phyloP scores from a whole-genome alignment of 345 rosid species.

The Chamaenerion angustifolium region DNA sequence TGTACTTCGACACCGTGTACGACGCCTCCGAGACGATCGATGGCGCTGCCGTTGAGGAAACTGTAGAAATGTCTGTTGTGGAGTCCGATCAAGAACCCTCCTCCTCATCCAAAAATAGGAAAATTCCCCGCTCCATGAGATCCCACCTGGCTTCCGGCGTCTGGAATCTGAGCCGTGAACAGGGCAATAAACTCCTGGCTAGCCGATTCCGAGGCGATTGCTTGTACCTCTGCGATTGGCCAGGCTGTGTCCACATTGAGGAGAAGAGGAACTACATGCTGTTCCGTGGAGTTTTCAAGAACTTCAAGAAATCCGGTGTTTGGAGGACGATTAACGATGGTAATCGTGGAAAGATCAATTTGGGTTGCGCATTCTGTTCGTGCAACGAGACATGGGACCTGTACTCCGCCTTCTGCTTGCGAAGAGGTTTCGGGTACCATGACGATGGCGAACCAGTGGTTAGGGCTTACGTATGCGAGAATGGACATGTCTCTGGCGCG shows the following conservation, averaged over 20 bases:
- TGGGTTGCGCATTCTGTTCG: slow-evolving; percentile 67
- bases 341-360: slow-evolving; percentile 37
- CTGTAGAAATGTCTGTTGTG: slow-evolving; percentile 12
- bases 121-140: slow-evolving; percentile 27
- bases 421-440: slow-evolving; percentile 58
- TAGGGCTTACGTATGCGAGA: slow-evolving; percentile 92
- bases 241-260: slow-evolving; percentile 69
- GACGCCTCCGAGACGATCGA: slow-evolving; percentile 32
- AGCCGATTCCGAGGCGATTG: slow-evolving; percentile 83
- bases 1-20: slow-evolving; percentile 49
- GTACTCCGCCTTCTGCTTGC: slow-evolving; percentile 83
- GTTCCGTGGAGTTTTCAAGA: slow-evolving; percentile 80
- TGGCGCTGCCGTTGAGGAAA: slow-evolving; percentile 15
- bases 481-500: slow-evolving; percentile 94
- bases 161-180: slow-evolving; percentile 76
- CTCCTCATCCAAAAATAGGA: slow-evolving; percentile 31
- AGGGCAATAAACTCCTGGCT: slow-evolving; percentile 76
- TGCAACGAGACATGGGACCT: slow-evolving; percentile 81
- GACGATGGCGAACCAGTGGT: slow-evolving; percentile 95
- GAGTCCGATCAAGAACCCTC: slow-evolving; percentile 1
- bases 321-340: slow-evolving; percentile 87
- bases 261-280: slow-evolving; percentile 86
- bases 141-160: slow-evolving; percentile 64
- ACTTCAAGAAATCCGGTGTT: slow-evolving; percentile 65
- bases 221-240: slow-evolving; percentile 85